A percentile compares a stretch with the other conserved stretches of the same genome.
These are phyloP conservation scores for Paracorniculantispora psalliotae DNA, from an alignment of 2,329 filamentous ascomycete species.

Conservation along the genomic window DNA sequence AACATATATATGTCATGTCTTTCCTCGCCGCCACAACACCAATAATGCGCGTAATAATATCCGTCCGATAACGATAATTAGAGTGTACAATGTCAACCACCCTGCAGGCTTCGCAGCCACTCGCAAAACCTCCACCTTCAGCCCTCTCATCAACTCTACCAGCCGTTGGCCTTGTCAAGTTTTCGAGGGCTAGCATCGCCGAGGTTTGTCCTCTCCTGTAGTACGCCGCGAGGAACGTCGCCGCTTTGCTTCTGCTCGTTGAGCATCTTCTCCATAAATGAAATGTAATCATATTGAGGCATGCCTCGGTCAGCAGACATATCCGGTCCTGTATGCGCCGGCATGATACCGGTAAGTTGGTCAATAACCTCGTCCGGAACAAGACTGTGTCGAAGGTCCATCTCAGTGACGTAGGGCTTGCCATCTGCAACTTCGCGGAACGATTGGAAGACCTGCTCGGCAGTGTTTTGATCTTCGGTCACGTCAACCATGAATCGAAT, in stretches of 20 bases:
- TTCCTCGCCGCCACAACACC: constrained; percentile 9
- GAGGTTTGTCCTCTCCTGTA: constrained; percentile 32
- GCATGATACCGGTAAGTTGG: constrained; percentile 83
- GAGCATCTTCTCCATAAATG: constrained; percentile 90
- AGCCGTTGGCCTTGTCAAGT: constrained; percentile 31
- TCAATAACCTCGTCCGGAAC: constrained; percentile 98
- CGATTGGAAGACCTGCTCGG: constrained; percentile 96
- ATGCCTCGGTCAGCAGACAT: constrained; percentile 77
- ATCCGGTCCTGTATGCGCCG: constrained; percentile 76
- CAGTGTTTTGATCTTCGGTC: constrained; percentile 97
- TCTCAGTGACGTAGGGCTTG: constrained; percentile 97
- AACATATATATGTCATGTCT: background rate
- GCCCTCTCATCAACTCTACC: background rate
- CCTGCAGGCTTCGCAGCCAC: background rate
- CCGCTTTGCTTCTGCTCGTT: constrained; percentile 30
- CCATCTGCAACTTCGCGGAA: constrained; percentile 97
- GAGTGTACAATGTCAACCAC: background rate
- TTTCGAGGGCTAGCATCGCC: constrained; percentile 29
- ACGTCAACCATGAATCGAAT: constrained; percentile 99
- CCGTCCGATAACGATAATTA: constrained; percentile 1
- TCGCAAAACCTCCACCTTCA: background rate
- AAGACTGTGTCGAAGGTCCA: constrained; percentile 89
- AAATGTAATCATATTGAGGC: constrained; percentile 92
- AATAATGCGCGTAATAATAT: constrained; percentile 9
- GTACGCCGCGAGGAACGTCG: constrained; percentile 25